Evolutionary conservation across 2,329 filamentous ascomycete genomes (phyloP), one percentile per base, ranked within the genome.

Genomic region (Teratosphaeria viscida): DNA sequence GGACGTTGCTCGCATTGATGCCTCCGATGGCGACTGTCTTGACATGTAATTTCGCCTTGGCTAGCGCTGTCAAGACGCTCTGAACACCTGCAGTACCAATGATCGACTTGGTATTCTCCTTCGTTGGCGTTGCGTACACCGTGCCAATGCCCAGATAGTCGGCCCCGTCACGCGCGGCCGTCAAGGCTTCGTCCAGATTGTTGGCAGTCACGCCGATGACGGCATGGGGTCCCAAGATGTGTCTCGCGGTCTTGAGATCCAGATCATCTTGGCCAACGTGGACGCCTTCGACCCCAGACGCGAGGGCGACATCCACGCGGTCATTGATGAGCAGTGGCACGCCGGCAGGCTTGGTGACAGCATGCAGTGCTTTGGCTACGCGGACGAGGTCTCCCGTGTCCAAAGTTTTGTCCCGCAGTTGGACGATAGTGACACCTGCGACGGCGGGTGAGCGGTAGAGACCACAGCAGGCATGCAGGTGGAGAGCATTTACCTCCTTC

Each of bases 241-340:
- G 79, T 60, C 89, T 87, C 2, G 91, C 92, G 47, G 81, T 80
- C 8, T 75, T 69, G 32, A 89, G 72, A 61, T 84, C 85, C 79
- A 96, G 86, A 73, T 97, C 92, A 81, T 96, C 92, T 77, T 97
- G 92, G 6, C 94, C 94, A 56, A 97, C 83, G 73, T 97, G 94
- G 8, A 96, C 90, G 54, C 94, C 94, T 76, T 96, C 92, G 60
- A 89, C 94, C 12, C 85, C 89, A 52, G 92, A 82, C 14, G 90
- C 91, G 19, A 90, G 80, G 8, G 91, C 92, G 29, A 97, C 89
- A 71, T 96, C 92, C 5, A 96, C 83, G 12, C 92, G 85, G 72
- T 97, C 94, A 71, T 97, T 97, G 77, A 97, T 91, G 58, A 97
- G 78, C 60, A 97, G 81, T 34, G 92, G 92, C 2, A 96, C 84